Conservation (phyloP, 2,329 filamentous ascomycete genomes). For the Aureobasidium sp. region DNA sequence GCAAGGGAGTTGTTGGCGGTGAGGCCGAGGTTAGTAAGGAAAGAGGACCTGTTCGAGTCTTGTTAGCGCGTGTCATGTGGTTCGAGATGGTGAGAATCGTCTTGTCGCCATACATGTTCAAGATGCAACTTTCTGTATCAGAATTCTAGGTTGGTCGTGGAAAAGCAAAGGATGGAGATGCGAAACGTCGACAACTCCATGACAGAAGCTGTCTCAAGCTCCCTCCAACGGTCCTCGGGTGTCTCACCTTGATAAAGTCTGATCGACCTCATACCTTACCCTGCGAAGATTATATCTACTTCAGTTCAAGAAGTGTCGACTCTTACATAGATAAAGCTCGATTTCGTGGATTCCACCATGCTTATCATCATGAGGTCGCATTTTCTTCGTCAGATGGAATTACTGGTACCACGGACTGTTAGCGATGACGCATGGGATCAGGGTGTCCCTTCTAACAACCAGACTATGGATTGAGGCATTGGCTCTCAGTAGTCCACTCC, state of each 20-base stretch:
- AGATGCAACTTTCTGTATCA: no score
- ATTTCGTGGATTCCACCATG: not conserved
- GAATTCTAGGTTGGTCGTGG: not conserved
- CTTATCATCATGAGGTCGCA: no score
- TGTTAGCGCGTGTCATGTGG: not conserved
- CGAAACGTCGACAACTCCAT: not conserved
- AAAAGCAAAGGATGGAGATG: not conserved
- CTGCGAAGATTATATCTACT: not conserved
- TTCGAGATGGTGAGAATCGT: not conserved
- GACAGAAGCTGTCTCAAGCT: not conserved
- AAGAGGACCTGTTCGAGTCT: not conserved
- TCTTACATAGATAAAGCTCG: not conserved
- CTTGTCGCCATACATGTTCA: not conserved
- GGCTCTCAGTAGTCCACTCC: no score
- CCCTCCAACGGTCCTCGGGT: not conserved
- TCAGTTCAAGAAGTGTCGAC: not conserved
- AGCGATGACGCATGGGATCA: not conserved
- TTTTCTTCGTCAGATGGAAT: no score
- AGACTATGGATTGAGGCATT: not conserved
- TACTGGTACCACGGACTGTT: not conserved
- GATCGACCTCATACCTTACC: not conserved
- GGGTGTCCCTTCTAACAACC: not conserved
- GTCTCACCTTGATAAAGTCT: not conserved
- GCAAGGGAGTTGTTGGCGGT: slow-evolving; percentile 17
- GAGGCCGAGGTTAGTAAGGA: slow-evolving; percentile 23